Percentiles rank a stretch among this genome's conserved stretches.
phyloP scores from a whole-genome alignment of 2,329 filamentous ascomycete genomes.

The Colletotrichum chrysophilum region DNA sequence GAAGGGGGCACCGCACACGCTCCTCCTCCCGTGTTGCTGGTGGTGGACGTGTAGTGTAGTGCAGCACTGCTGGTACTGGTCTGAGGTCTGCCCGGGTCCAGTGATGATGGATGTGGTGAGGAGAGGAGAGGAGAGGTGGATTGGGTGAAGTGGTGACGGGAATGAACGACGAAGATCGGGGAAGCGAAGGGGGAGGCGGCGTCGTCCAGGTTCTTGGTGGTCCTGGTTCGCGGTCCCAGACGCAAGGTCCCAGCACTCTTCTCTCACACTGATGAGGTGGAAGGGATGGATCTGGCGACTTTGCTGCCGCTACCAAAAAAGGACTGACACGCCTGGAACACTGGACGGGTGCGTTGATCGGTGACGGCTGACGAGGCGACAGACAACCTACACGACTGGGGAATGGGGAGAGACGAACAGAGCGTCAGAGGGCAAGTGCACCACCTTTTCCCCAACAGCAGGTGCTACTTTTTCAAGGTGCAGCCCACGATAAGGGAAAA shows the following conservation, averaged over 20 bases:
- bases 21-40: neutral
- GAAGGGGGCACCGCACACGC: neutral
- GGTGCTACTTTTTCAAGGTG: neutral
- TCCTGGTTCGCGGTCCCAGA: neutral
- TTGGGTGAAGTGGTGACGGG: neutral
- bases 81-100: neutral
- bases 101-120: neutral
- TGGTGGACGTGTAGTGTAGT: neutral
- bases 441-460: neutral
- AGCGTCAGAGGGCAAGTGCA: neutral
- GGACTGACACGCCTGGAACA: neutral
- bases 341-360: neutral
- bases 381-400: neutral
- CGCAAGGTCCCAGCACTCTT: neutral
- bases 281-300: conserved; percentile 12
- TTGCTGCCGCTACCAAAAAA: neutral
- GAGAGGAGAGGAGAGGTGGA: neutral
- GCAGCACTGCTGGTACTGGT: neutral
- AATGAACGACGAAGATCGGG: neutral
- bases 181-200: neutral
- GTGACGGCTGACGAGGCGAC: neutral
- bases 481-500: neutral
- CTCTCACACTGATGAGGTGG: neutral
- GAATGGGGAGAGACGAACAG: conserved; percentile 3
- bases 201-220: neutral